Evolutionary conservation across 1,284 basidiomycete species (phyloP), one percentile per base, ranked within the genome.

Genomic region (Xerocomus nothofagi): DNA sequence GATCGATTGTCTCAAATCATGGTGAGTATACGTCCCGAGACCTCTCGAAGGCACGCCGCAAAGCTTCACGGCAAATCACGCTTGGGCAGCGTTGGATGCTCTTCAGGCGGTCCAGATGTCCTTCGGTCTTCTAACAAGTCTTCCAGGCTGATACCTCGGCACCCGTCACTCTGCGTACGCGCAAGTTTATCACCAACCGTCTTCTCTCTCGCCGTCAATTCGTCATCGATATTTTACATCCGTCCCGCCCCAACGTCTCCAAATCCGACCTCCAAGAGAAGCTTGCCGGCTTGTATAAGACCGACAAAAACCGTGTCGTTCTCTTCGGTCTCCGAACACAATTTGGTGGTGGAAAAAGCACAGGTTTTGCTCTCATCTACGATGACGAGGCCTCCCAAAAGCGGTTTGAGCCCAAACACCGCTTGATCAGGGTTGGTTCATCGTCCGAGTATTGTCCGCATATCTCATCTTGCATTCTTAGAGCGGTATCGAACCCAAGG

Each of bases 101-200:
- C 30, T 40, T 33, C 10, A 42, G 14, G 42, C 32, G 8, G 31
- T 49, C 32, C 31, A 26, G 65, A 66, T 67, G 64, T 45, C 49
- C n/a, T 34, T 23, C 3, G 24, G 37, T 47, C 39, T 44, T 54
- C 56, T 56, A 49, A 65, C 56, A 37, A 3, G n/a, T 27, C 50
- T 40, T 60, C 11, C 50, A 86, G 85, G 79, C 84, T 73, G 94
- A 95, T 76, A 81, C 78, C 73, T 78, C 83, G 77, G 88, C 94
- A 73, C 91, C 96, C 63, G 84, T 99, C 66, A 99, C 97, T 62
- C 82, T 99, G 72, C 92, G 97, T 68, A 98, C 97, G 53, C 91
- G 96, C 76, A 98, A 99, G 81, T 99, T 99, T 83, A 92, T 98
- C 75, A 98, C 95, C 68, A 99, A 99, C 87, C 93, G 94, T 62